Conservation (phyloP, 2,329 filamentous ascomycete genomes). For the Pezicula rhizophila region DNA sequence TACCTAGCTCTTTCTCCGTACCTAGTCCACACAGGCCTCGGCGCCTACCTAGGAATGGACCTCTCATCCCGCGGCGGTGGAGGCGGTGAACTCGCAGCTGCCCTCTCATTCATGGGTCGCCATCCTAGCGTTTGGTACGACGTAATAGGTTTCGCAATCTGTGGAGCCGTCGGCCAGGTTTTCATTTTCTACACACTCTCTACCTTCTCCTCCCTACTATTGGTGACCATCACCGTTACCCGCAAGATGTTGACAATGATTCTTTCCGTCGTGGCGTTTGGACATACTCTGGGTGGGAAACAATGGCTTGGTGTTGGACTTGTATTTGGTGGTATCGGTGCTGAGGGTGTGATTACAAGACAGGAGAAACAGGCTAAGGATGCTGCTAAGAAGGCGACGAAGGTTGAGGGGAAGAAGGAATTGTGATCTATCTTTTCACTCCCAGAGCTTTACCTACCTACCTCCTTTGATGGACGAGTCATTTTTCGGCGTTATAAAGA, state of each 20-base stretch:
- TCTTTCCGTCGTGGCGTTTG: conserved; percentile 89
- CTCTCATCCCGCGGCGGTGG: conserved; percentile 42
- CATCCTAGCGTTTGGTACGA: conserved; percentile 82
- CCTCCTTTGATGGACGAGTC: background rate
- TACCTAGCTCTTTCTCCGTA: conserved; percentile 79
- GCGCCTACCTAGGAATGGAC: conserved; percentile 62
- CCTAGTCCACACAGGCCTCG: conserved; percentile 61
- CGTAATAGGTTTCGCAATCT: conserved; percentile 82
- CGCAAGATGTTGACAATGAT: conserved; percentile 99
- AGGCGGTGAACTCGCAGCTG: conserved; percentile 73
- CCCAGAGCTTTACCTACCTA: background rate
- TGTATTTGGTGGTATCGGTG: conserved; percentile 92
- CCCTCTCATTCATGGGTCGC: conserved; percentile 70
- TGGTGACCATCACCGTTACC: conserved; percentile 95
- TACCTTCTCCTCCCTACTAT: conserved; percentile 82
- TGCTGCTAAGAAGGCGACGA: conserved; percentile 41
- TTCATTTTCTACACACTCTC: conserved; percentile 97
- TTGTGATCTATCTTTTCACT: conserved; percentile 2
- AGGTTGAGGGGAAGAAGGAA: conserved; percentile 18
- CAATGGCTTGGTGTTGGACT: conserved; percentile 90
- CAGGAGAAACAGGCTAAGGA: conserved; percentile 80
- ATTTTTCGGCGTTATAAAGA: conserved; percentile 1
- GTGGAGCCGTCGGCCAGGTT: conserved; percentile 87
- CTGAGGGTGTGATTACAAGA: conserved; percentile 76
- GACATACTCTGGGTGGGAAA: conserved; percentile 77